phyloP scores from a whole-genome alignment of 805 yeast species.

The Barnettozyma populi region DNA sequence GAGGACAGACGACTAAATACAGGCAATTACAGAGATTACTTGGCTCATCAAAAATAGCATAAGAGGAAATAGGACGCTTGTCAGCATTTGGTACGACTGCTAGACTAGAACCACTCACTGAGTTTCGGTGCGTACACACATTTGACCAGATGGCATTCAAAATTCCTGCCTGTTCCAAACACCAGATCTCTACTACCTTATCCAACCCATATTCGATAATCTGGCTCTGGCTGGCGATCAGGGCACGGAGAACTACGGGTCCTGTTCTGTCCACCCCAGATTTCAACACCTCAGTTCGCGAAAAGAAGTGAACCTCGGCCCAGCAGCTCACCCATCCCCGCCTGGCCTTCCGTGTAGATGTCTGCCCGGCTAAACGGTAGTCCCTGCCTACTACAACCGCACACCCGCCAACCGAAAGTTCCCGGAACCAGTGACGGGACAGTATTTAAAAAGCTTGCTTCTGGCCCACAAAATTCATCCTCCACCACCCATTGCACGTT shows the following conservation, averaged over 20 bases:
- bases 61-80: too few relatives aligned
- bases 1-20: too few relatives aligned
- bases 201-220: too few relatives aligned
- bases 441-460: neutral
- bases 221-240: too few relatives aligned
- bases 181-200: too few relatives aligned
- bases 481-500: neutral
- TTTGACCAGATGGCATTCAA: too few relatives aligned
- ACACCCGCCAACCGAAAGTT: conserved; percentile 1
- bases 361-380: conserved; percentile 2
- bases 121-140: too few relatives aligned
- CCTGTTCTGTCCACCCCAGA: neutral
- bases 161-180: too few relatives aligned
- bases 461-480: neutral
- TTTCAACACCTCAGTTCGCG: neutral
- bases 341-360: neutral
- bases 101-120: too few relatives aligned
- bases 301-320: neutral
- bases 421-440: neutral
- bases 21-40: too few relatives aligned
- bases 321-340: neutral
- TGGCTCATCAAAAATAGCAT: too few relatives aligned
- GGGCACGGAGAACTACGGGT: neutral
- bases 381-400: neutral
- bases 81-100: too few relatives aligned